Conservation (phyloP, 1,139 yeast genomes). For the Ashbya aceris region DNA sequence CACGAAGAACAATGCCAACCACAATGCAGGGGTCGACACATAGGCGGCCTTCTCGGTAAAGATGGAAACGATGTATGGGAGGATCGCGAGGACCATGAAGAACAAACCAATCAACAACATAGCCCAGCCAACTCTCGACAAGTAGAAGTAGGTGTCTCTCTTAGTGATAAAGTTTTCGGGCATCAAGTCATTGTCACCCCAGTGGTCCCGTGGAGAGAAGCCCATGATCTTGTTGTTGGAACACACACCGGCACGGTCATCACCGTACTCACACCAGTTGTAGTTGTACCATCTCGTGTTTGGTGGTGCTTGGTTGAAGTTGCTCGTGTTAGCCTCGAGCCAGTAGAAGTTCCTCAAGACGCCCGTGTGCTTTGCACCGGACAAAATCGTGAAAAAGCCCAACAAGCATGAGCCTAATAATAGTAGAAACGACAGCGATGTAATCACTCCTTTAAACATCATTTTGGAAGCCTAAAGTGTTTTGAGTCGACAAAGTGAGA, state of each 20-base stretch:
- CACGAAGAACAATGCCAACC: conserved; percentile 44
- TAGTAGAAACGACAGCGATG: conserved; percentile 24
- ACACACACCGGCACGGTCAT: conserved; percentile 27
- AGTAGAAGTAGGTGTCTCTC: conserved; percentile 47
- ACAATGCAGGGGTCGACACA: conserved; percentile 13
- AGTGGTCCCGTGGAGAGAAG: conserved; percentile 64
- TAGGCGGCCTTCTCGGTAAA: conserved; percentile 9
- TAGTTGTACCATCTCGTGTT: conserved; percentile 67
- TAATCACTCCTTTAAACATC: conserved; percentile 22
- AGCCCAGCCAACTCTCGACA: conserved; percentile 61
- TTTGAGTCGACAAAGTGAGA: too few species aligned
- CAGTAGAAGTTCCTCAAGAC: conserved; percentile 55
- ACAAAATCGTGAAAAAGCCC: conserved; percentile 51
- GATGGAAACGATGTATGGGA: conserved; percentile 31
- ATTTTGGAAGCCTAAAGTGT: conserved; percentile 4
- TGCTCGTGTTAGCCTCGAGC: conserved; percentile 60
- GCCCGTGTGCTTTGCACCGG: conserved; percentile 45
- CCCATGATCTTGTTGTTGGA: conserved; percentile 35
- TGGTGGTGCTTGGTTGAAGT: conserved; percentile 39
- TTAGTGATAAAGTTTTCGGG: conserved; percentile 43
- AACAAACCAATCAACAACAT: conserved; percentile 52
- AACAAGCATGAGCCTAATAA: conserved; percentile 37
- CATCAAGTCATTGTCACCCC: conserved; percentile 38
- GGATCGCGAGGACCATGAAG: conserved; percentile 43
- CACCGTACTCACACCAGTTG: conserved; percentile 44